Conservation (phyloP, 768 basidiomycete species). For the Hypholoma sublateritium region DNA sequence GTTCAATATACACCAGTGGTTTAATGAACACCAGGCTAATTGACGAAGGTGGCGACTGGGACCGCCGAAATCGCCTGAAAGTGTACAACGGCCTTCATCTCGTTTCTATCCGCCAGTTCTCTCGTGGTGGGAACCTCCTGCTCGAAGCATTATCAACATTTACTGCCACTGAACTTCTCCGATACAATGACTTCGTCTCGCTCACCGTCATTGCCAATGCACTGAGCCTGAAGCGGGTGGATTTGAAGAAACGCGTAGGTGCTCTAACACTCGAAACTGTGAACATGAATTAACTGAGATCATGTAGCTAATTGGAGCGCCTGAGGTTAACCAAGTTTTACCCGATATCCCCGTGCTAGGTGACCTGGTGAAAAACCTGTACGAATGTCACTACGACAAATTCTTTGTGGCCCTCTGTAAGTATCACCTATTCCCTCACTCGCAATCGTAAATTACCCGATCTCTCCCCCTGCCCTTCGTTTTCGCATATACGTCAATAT, state of each 20-base stretch:
- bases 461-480: neutral
- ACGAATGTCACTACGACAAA: constrained; percentile 92
- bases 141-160: constrained; percentile 93
- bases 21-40: constrained; percentile 60
- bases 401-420: constrained; percentile 89
- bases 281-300: neutral
- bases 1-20: neutral
- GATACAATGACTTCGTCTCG: constrained; percentile 88
- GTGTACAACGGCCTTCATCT: constrained; percentile 90
- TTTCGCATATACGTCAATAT: neutral
- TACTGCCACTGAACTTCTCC: constrained; percentile 86
- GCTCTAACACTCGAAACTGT: neutral
- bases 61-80: constrained; percentile 93
- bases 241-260: constrained; percentile 86
- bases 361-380: constrained; percentile 82
- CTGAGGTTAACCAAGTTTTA: constrained; percentile 85
- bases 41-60: constrained; percentile 98
- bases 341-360: constrained; percentile 82
- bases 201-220: constrained; percentile 81
- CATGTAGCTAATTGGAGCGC: constrained; percentile 72
- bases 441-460: neutral
- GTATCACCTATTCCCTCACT: constrained; percentile 15
- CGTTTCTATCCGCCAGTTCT: constrained; percentile 89
- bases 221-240: constrained; percentile 75
- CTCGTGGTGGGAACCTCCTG: constrained; percentile 79